A percentile compares a stretch with the other conserved stretches of the same genome.
Evolutionary conservation across 1,284 basidiomycete genomes (phyloP).

Genomic region (Athelia sp.): DNA sequence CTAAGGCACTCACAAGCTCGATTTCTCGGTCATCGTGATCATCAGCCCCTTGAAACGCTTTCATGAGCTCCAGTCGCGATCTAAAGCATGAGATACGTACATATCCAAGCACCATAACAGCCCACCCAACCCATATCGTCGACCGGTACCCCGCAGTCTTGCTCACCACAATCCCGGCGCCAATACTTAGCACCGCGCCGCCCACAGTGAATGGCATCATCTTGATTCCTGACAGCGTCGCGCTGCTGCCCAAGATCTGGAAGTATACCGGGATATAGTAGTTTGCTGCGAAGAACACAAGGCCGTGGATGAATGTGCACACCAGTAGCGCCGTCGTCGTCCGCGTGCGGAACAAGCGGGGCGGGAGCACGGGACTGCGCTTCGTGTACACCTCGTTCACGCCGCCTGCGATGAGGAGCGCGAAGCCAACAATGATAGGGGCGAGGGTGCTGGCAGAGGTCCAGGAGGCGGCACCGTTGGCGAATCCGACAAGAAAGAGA

Average conservation of each 20-base stretch:
- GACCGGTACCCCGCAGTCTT: constrained; percentile 31
- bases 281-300: constrained; percentile 30
- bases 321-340: constrained; percentile 38
- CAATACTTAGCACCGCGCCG: constrained; percentile 24
- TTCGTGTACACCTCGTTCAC: constrained; percentile 44
- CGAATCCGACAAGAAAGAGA: constrained; percentile 39
- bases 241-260: constrained; percentile 39
- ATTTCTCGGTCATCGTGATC: constrained; percentile 25
- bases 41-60: constrained; percentile 30
- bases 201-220: constrained; percentile 40
- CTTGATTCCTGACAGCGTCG: constrained; percentile 37
- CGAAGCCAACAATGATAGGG: constrained; percentile 41
- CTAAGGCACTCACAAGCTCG: constrained; percentile 15
- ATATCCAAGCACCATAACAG: constrained; percentile 11
- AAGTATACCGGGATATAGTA: constrained; percentile 33
- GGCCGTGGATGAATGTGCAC: constrained; percentile 31
- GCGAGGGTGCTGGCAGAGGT: constrained; percentile 35
- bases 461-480: constrained; percentile 22
- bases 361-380: constrained; percentile 47
- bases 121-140: constrained; percentile 24
- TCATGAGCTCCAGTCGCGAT: constrained; percentile 21
- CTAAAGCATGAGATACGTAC: not conserved
- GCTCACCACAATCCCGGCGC: constrained; percentile 31
- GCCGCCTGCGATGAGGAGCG: constrained; percentile 32
- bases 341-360: constrained; percentile 41